Conservation (phyloP, 345 rosid genomes). For the Corymbia maculata region DNA sequence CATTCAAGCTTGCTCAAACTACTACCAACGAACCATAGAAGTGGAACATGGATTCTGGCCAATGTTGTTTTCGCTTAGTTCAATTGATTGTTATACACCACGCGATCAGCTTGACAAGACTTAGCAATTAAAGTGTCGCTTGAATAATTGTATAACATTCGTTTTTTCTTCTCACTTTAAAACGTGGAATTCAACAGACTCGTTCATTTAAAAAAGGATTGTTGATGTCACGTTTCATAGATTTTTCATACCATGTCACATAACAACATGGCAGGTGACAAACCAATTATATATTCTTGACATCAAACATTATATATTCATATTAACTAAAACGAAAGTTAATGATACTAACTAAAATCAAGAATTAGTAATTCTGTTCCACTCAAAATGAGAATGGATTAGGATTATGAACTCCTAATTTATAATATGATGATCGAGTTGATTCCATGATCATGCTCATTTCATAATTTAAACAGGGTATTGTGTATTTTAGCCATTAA, state of each 20-base stretch:
- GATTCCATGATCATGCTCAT: neutral
- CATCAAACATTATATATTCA: neutral
- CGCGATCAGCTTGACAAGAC: neutral
- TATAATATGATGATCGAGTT: neutral
- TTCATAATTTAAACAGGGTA: neutral
- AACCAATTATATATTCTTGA: neutral
- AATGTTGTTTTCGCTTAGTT: neutral
- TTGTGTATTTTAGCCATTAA: neutral
- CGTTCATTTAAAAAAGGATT: neutral
- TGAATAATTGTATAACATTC: neutral
- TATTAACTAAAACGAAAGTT: neutral
- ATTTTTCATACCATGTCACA: neutral
- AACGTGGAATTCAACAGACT: neutral
- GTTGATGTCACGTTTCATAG: neutral
- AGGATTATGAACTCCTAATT: neutral
- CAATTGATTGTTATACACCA: neutral
- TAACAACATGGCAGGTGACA: neutral
- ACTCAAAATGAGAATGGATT: neutral
- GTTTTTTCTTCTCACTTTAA: neutral
- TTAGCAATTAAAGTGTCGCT: neutral
- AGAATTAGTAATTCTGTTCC: neutral
- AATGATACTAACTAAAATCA: accelerated
- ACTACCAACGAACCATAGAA: neutral
- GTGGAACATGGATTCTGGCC: neutral
- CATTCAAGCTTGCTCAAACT: neutral